Evolutionary conservation across 352 stramenopile species (phyloP).

Genomic region (Poterioochromonas sp.): DNA sequence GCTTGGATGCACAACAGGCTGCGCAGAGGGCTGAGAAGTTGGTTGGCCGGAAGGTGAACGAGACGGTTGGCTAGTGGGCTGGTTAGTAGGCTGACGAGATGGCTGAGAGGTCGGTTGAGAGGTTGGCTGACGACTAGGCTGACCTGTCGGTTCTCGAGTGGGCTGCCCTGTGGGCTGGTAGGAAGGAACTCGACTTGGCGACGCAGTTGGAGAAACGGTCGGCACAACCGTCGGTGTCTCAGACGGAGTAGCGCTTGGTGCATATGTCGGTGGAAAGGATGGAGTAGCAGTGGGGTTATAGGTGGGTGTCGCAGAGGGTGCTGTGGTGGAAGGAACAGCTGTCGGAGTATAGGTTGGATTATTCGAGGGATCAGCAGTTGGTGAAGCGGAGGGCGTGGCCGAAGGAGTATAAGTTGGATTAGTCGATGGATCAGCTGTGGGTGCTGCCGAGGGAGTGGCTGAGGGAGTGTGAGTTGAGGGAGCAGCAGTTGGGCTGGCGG

Average conservation of each 20-base stretch:
- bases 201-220: not conserved
- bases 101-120: not conserved
- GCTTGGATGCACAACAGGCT: not conserved
- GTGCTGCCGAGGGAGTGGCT: no score
- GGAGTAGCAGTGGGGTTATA: not conserved
- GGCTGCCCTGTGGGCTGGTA: not conserved
- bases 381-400: no score
- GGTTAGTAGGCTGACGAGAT: not conserved
- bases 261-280: not conserved
- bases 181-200: not conserved
- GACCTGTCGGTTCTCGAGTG: no score
- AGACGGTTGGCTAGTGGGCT: conserved; percentile 5
- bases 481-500: no score
- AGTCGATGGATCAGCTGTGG: no score
- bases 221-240: not conserved
- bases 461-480: no score
- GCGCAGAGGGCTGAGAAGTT: not conserved
- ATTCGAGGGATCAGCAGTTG: no score
- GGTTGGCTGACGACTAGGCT: no score
- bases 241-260: not conserved
- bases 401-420: no score
- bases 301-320: no score
- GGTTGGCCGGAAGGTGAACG: not conserved
- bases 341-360: no score
- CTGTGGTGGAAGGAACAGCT: no score